A percentile compares a stretch with the other conserved stretches of the same genome.
These are phyloP conservation scores for Hypoxylon perforatum DNA, from an alignment of 495 filamentous ascomycete genomes.

Conservation along the genomic window DNA sequence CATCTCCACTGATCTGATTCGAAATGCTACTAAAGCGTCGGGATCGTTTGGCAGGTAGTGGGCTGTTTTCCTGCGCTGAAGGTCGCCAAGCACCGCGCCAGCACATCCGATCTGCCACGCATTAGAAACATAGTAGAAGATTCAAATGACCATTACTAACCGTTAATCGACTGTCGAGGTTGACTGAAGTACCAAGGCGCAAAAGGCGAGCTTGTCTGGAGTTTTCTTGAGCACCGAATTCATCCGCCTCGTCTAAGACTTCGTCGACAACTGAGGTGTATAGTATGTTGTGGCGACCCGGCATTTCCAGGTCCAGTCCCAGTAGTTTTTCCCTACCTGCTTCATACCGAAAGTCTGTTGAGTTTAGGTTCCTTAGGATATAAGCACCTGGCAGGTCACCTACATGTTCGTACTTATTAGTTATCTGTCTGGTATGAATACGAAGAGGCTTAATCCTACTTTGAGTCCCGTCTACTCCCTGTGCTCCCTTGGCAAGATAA, in stretches of 20 bases:
- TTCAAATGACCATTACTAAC: conserved; percentile 24
- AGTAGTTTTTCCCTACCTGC: conserved; percentile 74
- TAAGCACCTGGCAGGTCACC: conserved; percentile 65
- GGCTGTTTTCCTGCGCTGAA: conserved; percentile 75
- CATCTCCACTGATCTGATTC: conserved; percentile 76
- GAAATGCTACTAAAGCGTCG: conserved; percentile 63
- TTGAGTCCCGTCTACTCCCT: conserved; percentile 48
- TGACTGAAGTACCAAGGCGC: conserved; percentile 76
- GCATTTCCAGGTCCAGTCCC: conserved; percentile 62
- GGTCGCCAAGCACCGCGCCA: conserved; percentile 82
- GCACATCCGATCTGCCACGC: conserved; percentile 71
- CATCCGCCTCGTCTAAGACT: conserved; percentile 55
- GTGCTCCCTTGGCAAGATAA: conserved; percentile 56
- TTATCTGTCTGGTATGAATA: neutral
- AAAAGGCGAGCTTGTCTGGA: conserved; percentile 73
- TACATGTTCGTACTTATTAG: conserved; percentile 25
- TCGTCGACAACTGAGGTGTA: conserved; percentile 65
- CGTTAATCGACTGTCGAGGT: conserved; percentile 74
- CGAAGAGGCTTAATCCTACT: conserved; percentile 35
- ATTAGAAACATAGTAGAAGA: conserved; percentile 16
- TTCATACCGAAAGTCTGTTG: conserved; percentile 81
- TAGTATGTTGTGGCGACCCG: conserved; percentile 62
- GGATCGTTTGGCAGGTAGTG: conserved; percentile 67
- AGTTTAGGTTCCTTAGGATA: conserved; percentile 76
- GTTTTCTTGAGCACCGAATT: conserved; percentile 45